Conservation (phyloP, 805 yeast genomes). For the Jamesozyma gamospora region DNA sequence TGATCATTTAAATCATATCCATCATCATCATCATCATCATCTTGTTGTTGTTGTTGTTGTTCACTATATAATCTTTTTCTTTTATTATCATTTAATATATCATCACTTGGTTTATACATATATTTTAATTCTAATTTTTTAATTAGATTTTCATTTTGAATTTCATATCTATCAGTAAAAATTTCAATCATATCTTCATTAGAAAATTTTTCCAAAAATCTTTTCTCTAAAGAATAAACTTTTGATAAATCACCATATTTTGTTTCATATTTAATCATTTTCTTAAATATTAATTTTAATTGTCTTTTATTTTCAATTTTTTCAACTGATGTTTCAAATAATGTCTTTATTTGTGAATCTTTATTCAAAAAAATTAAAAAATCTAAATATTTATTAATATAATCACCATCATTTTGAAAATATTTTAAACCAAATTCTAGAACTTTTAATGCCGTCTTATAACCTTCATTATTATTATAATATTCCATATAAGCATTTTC, state of each 20-base stretch:
- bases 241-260: conserved; percentile 61
- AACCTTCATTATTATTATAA: conserved; percentile 45
- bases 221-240: conserved; percentile 52
- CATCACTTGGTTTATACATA: conserved; percentile 6
- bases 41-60: not conserved
- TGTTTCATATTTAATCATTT: conserved; percentile 59
- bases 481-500: conserved; percentile 79
- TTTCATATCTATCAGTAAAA: conserved; percentile 31
- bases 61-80: not conserved
- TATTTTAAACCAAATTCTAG: conserved; percentile 69
- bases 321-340: conserved; percentile 69
- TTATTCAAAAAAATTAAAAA: conserved; percentile 61
- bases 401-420: conserved; percentile 45
- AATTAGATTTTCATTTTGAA: conserved; percentile 28
- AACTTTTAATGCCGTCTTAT: conserved; percentile 61
- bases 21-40: not conserved
- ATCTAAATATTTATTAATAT: conserved; percentile 57
- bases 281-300: conserved; percentile 40
- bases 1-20: not conserved
- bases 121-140: conserved; percentile 30
- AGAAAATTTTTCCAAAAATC: conserved; percentile 60
- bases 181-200: conserved; percentile 34
- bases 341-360: conserved; percentile 65
- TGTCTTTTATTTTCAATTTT: conserved; percentile 30
- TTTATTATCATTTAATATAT: not conserved